Percentiles rank a stretch among this genome's conserved stretches.
These are phyloP conservation scores for Sarocladium oryzae DNA, from an alignment of 2,329 filamentous ascomycete species.

Conservation along the genomic window DNA sequence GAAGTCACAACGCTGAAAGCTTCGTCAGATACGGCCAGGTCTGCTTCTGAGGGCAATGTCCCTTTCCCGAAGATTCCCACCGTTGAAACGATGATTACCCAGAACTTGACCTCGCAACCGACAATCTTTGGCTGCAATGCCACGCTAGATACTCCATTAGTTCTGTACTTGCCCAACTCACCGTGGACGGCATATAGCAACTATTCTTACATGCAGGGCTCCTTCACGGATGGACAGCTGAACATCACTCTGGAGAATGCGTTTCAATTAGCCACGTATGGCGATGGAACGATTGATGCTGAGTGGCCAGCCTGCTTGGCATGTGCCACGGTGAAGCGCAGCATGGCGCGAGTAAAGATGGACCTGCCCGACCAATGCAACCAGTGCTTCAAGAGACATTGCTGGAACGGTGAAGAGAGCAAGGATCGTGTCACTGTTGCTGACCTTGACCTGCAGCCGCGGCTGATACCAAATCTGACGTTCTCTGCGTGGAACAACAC, in stretches of 20 bases:
- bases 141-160: slow-evolving; percentile 15
- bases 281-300: slow-evolving; percentile 62
- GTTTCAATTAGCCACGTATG: slow-evolving; percentile 71
- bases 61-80: slow-evolving; percentile 22
- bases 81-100: slow-evolving; percentile 19
- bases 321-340: slow-evolving; percentile 70
- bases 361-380: slow-evolving; percentile 18
- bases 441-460: slow-evolving; percentile 15
- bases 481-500: slow-evolving; percentile 19
- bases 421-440: slow-evolving; percentile 10
- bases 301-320: slow-evolving; percentile 73
- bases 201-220: slow-evolving; percentile 17
- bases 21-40: background rate
- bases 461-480: slow-evolving; percentile 17
- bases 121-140: slow-evolving; percentile 24
- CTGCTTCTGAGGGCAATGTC: slow-evolving; percentile 18
- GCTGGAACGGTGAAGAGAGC: slow-evolving; percentile 18
- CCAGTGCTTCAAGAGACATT: slow-evolving; percentile 20
- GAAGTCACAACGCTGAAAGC: background rate
- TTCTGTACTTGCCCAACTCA: slow-evolving; percentile 23
- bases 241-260: slow-evolving; percentile 49
- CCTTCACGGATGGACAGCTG: slow-evolving; percentile 20
- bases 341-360: slow-evolving; percentile 37
- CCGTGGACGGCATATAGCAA: slow-evolving; percentile 23
- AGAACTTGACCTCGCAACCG: slow-evolving; percentile 19